Base-by-base conservation (phyloP, 2,329 filamentous ascomycete species). In the Colletotrichum gigasporum region DNA sequence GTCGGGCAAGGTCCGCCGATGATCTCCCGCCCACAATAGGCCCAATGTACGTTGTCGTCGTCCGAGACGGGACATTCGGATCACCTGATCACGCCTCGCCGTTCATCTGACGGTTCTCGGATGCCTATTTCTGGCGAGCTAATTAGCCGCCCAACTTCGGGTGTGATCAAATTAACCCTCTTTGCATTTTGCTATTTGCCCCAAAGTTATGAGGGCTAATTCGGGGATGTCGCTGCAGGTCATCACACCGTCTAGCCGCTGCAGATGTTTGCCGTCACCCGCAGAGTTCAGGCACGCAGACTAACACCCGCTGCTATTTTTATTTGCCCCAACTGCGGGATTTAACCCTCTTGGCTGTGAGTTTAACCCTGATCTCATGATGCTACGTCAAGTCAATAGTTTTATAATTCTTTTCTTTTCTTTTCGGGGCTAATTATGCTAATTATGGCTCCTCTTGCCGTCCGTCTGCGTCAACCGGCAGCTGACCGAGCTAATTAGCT, bases 251-350 rank as follows among this genome's bases (percentile, higher is more conserved):
- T 52, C 39, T 48, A 52, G 58, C 45, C 41, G 45, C 18, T 45
- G 59, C 47, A 66, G 48, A 61, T 68, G 67, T 68, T 69, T 65
- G 65, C 44, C 47, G 44, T 67, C 60, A 51, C 66, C 54, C 44
- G 66, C 66, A 68, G 57, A 26, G 22, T 54, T 51, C 53, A 41
- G 28, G 53, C 52, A 55, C 10, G 32, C 18, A 39, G 20, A 44
- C 60, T 68, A 67, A 63, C 59, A 66, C 22, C 45, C 12, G 39
- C 47, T 52, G 68, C 75, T 78, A 77, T 77, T 78, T 76, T 75
- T 77, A 73, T 72, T 74, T 73, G 71, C 69, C 67, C 71, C 73
- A 58, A 55, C 26, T 42, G 57, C 63, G 30, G 18, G n/a, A 58
- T 42, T 58, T 58, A 48, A 35, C 63, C 65, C 65, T 51, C 48